These are phyloP conservation scores for Bipolaris gigantea DNA, from an alignment of 2,329 filamentous ascomycete species.

Conservation along the genomic window DNA sequence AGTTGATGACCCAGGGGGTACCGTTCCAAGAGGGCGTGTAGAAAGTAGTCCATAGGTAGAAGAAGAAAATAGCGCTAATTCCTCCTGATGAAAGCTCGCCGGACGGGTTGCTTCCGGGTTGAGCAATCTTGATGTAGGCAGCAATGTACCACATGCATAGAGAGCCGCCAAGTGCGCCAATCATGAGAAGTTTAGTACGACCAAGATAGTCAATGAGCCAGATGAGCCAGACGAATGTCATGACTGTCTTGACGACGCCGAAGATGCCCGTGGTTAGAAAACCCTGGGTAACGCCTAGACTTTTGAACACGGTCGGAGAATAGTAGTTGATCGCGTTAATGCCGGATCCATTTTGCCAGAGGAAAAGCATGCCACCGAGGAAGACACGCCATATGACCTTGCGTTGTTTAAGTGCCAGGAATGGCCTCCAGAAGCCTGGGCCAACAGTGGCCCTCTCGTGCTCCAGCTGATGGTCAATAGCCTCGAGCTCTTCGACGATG, in stretches of 20 bases:
- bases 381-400: conserved; percentile 71
- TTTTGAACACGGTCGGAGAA: conserved; percentile 69
- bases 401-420: conserved; percentile 38
- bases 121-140: conserved; percentile 59
- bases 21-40: conserved; percentile 74
- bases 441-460: conserved; percentile 65
- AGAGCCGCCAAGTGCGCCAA: conserved; percentile 63
- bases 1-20: conserved; percentile 74
- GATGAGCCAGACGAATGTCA: conserved; percentile 70
- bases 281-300: conserved; percentile 62
- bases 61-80: conserved; percentile 68
- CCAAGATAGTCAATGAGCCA: conserved; percentile 68
- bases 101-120: conserved; percentile 40
- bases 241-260: conserved; percentile 57
- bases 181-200: conserved; percentile 64
- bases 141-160: conserved; percentile 67
- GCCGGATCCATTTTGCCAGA: conserved; percentile 76
- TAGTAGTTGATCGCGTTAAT: conserved; percentile 80
- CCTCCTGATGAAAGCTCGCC: conserved; percentile 51
- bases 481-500: conserved; percentile 72
- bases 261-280: conserved; percentile 65
- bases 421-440: conserved; percentile 68
- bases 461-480: conserved; percentile 70
- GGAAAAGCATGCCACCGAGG: conserved; percentile 73
- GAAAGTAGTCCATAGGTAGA: conserved; percentile 73